Base-by-base conservation (phyloP, 2,329 filamentous ascomycete genomes). In the Leptographium procerum region DNA sequence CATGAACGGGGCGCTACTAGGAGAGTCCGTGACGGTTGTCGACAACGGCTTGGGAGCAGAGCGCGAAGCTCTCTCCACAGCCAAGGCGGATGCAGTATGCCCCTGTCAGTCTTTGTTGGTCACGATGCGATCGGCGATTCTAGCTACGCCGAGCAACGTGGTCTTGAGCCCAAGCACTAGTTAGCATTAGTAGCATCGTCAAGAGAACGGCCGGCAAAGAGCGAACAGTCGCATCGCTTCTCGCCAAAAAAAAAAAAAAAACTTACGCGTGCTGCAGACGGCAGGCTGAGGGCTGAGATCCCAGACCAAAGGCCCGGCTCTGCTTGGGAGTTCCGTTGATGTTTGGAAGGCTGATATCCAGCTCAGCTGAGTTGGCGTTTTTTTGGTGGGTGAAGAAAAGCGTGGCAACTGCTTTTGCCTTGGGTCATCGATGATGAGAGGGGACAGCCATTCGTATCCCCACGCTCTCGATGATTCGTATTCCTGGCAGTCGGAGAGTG, bases 61-160 rank as follows among this genome's bases (percentile, higher is more conserved):
- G 64, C 64, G 54, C 61, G 59, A 62, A 62, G 64, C 64, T 61
- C 64, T 63, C 64, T 65, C 64, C 64, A 57, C 58, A 56, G 64
- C 64, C 63, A 58, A 16, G 40, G n/a, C 11, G 43, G n/a, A 33
- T 26, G 43, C 31, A 22, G n/a, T n/a, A n/a, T 40, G 16, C 43
- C 29, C 33, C n/a, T 6, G 52, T 34, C 52, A 7, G 16, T 22
- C 24, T 34, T 14, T 22, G 53, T 29, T 26, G 6, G 36, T 14
- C 26, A 29, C 26, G 53, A 31, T 40, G 36, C 31, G 53, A 55
- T 47, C 26, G 47, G 14, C 47, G 26, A 19, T 24, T 45, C 31
- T 22, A 19, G 50, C 31, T 19, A 26, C 50, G 40, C 19, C 50
- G 28, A 19, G 29, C 3, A 13, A 19, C 26, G 47, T 9, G 22